Conservation (phyloP, 805 yeast species). For the Ogataea nitratoaversa region DNA sequence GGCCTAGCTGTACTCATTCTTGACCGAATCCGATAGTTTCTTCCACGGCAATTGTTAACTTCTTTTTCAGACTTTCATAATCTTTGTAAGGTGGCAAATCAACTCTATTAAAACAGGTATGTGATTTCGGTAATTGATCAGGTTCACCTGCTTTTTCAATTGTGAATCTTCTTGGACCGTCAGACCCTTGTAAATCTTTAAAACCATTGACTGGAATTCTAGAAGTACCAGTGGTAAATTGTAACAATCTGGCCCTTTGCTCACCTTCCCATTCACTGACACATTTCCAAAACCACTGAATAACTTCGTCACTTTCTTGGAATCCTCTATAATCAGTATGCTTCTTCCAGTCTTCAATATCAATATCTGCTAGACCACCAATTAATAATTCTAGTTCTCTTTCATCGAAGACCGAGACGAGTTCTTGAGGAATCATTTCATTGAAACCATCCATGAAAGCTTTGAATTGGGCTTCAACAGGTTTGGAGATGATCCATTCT, state of each 20-base stretch:
- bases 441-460: conserved; percentile 97
- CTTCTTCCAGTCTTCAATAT: conserved; percentile 97
- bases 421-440: conserved; percentile 94
- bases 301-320: conserved; percentile 91
- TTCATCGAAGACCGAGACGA: conserved; percentile 95
- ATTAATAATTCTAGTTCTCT: conserved; percentile 93
- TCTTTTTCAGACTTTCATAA: conserved; percentile 79
- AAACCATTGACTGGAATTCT: conserved; percentile 99
- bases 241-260: conserved; percentile 91
- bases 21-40: conserved; percentile 99
- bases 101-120: conserved; percentile 98
- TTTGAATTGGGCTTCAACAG: conserved; percentile 93
- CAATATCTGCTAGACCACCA: conserved; percentile 98
- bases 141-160: conserved; percentile 97
- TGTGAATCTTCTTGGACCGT: conserved; percentile 98
- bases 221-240: conserved; percentile 98
- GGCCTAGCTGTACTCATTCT: conserved; percentile 61
- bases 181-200: conserved; percentile 97
- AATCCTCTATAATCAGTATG: conserved; percentile 99
- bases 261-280: conserved; percentile 93
- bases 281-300: conserved; percentile 98
- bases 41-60: conserved; percentile 93
- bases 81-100: conserved; percentile 93
- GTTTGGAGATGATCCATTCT: conserved; percentile 91
- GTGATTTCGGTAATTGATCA: conserved; percentile 92